Percentiles rank a stretch among this genome's conserved stretches.
Evolutionary conservation across 768 basidiomycete species (phyloP).

Genomic region (Erythrobasidium yunnanense): DNA sequence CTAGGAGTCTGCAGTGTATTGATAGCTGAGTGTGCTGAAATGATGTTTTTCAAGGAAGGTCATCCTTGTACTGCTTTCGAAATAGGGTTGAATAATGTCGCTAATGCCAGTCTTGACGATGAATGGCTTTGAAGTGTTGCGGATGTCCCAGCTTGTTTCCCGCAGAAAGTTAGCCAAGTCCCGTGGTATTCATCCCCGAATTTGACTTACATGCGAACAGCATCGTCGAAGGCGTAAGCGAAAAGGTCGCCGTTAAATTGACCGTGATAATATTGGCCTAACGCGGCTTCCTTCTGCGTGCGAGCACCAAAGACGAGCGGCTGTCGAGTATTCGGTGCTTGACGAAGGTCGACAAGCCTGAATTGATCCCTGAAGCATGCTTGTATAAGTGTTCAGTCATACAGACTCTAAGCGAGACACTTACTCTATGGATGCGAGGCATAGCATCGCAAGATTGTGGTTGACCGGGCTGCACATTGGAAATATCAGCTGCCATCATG

Average conservation of each 20-base stretch:
- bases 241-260: neutral
- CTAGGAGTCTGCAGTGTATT: neutral
- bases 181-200: neutral
- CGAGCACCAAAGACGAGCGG: neutral
- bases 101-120: neutral
- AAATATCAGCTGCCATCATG: no score
- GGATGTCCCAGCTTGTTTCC: slow-evolving; percentile 14
- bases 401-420: neutral
- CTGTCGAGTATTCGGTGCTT: neutral
- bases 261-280: slow-evolving; percentile 13
- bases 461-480: neutral
- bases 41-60: slow-evolving; percentile 22
- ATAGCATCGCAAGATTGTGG: neutral
- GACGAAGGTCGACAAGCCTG: slow-evolving; percentile 1
- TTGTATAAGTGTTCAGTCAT: neutral
- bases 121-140: neutral
- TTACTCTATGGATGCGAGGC: neutral
- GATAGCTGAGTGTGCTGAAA: neutral
- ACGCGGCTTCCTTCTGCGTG: neutral
- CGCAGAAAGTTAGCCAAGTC: neutral
- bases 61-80: neutral
- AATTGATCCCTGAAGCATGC: slow-evolving; percentile 8
- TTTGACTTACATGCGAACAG: neutral
- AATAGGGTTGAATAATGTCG: slow-evolving; percentile 8
- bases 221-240: slow-evolving; percentile 11